Evolutionary conservation across 139 green algal species (phyloP).

Genomic region (Volvox reticuliferus): DNA sequence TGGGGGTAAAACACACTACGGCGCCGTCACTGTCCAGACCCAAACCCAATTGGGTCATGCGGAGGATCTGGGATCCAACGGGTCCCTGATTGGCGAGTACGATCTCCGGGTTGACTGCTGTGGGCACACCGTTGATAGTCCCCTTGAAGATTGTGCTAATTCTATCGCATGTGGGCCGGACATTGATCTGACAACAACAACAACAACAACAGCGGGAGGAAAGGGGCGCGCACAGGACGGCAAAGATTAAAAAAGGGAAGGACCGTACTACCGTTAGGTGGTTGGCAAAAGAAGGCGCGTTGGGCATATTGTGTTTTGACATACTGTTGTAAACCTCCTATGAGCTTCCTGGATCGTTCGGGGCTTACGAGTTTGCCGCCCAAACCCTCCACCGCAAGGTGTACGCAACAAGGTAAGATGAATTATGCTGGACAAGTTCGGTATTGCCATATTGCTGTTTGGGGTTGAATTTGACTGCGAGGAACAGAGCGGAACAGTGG

Average conservation of each 20-base stretch:
- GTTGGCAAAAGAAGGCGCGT: not conserved
- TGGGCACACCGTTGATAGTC: not conserved
- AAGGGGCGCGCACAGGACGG: not conserved
- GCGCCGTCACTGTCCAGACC: not conserved
- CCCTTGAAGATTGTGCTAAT: not conserved
- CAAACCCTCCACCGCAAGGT: too few species aligned
- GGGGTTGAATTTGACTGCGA: too few species aligned
- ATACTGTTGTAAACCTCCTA: not conserved
- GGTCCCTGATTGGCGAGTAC: not conserved
- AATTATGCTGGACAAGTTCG: not conserved
- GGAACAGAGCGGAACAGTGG: too few species aligned
- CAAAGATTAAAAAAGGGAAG: not conserved
- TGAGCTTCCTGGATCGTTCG: not conserved
- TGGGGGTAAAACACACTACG: not conserved
- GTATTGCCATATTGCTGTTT: too few species aligned
- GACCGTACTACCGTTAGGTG: not conserved
- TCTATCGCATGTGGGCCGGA: not conserved
- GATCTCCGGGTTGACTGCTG: not conserved
- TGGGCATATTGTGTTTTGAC: not conserved
- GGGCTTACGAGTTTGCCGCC: not conserved
- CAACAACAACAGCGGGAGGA: not conserved
- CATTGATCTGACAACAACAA: not conserved
- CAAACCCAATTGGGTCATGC: conserved; percentile 8
- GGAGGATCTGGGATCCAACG: not conserved
- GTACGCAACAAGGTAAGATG: too few species aligned